Base-by-base conservation (phyloP, 2,329 filamentous ascomycete species). In the Penicillium sp. region DNA sequence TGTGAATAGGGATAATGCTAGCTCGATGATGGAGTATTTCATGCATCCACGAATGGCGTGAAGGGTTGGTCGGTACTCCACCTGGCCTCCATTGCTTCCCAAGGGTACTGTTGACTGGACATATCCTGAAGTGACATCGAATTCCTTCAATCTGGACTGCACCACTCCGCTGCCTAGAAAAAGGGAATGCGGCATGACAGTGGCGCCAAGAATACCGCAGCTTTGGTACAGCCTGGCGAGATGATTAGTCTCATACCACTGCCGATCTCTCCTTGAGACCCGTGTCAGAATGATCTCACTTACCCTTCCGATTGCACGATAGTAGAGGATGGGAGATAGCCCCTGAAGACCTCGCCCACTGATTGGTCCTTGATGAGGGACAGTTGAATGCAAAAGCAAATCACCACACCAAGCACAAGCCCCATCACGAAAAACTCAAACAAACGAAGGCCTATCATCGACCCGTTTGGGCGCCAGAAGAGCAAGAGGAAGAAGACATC, bases 11-110 rank as follows among this genome's bases (percentile, higher is more conserved):
- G 88, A 89, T 14, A 92, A 70, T 6, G 85, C 79, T 10, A 93
- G 78, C 71, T 95, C 91, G 19, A 83, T 77, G 57, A 90, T 87
- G 3, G 89, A 90, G 72, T 90, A 90, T 60, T 87, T 89, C 69
- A 93, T 83, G 61, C 88, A 92, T 67, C 87, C 84, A 16, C 83
- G 83, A 63, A 95, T 91, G n/a, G 91, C 90, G 6, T 82, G 76
- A 1, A 90, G 80, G 0, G 89, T 91, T 0, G 91, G 91, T 6
- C 85, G 78, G 73, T 94, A 95, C 59, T 85, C 83, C 2, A 79
- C 77, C 66, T 86, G 83, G 35, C 83, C 78, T 41, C 77, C 78
- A 41, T 68, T 70, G 47, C 71, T 71, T 27, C 69, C 68, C 39
- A 71, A 50, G 36, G 70, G 64, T 11, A 72, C 65, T 14, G 69